These are phyloP conservation scores for Coniella vitis DNA, from an alignment of 2,329 filamentous ascomycete genomes.

Conservation along the genomic window DNA sequence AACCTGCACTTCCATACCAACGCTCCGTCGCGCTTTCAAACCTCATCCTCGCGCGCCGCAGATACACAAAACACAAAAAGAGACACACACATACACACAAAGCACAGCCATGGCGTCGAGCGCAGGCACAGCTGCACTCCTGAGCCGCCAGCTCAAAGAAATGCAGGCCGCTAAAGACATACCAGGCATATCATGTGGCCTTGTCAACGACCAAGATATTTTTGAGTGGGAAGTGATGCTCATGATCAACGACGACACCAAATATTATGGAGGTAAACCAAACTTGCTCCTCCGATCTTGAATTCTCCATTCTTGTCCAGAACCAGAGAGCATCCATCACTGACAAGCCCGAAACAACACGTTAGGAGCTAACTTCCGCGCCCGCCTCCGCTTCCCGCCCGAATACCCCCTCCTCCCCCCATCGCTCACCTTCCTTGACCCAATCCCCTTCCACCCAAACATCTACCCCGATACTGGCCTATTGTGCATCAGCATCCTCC, in stretches of 20 bases:
- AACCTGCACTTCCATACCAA: too few relatives aligned
- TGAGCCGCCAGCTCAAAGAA: conserved; percentile 82
- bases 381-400: conserved; percentile 72
- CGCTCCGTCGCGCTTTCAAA: too few relatives aligned
- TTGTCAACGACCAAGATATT: conserved; percentile 77
- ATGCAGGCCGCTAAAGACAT: conserved; percentile 91
- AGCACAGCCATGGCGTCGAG: conserved; percentile 22
- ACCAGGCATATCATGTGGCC: conserved; percentile 86
- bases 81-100: not conserved
- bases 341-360: not conserved
- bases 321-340: not conserved
- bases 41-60: too few relatives aligned
- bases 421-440: conserved; percentile 76
- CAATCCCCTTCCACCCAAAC: conserved; percentile 88
- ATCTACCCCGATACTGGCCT: conserved; percentile 73
- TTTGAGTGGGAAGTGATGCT: conserved; percentile 99
- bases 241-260: conserved; percentile 93
- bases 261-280: conserved; percentile 77
- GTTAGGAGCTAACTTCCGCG: conserved; percentile 85
- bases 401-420: conserved; percentile 86
- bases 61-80: not conserved
- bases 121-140: conserved; percentile 47
- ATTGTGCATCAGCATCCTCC: conserved; percentile 95
- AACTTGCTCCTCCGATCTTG: not conserved
- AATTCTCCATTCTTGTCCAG: not conserved